Base-by-base conservation (phyloP, 768 basidiomycete species). In the Dioszegia crocea region DNA sequence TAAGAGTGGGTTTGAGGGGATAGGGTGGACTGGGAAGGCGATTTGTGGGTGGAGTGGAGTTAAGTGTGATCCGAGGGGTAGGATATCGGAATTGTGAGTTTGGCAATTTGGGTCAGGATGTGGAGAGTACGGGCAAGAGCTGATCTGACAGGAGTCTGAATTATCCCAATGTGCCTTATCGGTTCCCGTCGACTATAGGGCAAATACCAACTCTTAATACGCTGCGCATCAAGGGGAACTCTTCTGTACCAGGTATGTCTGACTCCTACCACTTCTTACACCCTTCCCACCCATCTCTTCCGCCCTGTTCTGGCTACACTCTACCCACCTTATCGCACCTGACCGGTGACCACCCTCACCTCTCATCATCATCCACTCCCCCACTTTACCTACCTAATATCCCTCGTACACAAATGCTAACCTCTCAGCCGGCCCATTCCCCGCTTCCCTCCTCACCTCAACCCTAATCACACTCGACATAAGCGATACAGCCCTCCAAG, bases 31-130 rank as follows among this genome's bases (percentile, higher is more conserved):
- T 39, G 63, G 50, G 24, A 66, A 75, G 48, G 65, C 61, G 9
- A 66, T 63, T 1, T 78, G 77, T 61, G 66, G 66, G 0, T 78
- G 77, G 77, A 62, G 52, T 26, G 77, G 77, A 1, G 54, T 77
- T 2, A 60, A 51, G 0, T 78, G 77, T 46, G 77, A 78, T 63
- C 39, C 57, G 0, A 57, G 64, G 33, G 72, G 74, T 1, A 57
- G 72, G 30, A 57, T 78, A 11, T 72, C 68, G 14, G 59, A 65
- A 24, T 24, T 78, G 73, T 77, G 41, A 67, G 54, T 51, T 29
- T 52, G 2, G 17, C 9, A 12, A 23, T n/a, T n/a, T n/a, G n/a
- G n/a, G n/a, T n/a, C n/a, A n/a, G n/a, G n/a, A n/a, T n/a, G n/a
- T 51, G 38, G 36, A 33, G 11, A 52, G 51, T 33, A 1, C 6